Evolutionary conservation across 2,329 filamentous ascomycete genomes (phyloP).

Genomic region (Polychaeton citri): DNA sequence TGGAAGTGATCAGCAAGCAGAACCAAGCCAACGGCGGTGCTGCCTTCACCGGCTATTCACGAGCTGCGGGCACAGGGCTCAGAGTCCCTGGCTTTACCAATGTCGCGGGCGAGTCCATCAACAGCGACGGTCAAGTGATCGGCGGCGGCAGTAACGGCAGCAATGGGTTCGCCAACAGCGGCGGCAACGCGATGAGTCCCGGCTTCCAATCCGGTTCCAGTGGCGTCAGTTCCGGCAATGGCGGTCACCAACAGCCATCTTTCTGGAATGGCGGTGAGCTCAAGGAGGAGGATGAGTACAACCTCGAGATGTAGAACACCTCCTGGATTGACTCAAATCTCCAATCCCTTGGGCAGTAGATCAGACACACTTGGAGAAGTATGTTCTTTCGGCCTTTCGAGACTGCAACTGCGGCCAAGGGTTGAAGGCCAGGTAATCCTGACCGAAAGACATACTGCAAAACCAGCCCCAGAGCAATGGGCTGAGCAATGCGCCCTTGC

Average conservation of each 20-base stretch:
- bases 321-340: not conserved
- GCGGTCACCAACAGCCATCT: slow-evolving; percentile 38
- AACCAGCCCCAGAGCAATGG: too few species aligned
- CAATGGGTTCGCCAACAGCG: slow-evolving; percentile 13
- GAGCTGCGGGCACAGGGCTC: slow-evolving; percentile 69
- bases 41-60: slow-evolving; percentile 50
- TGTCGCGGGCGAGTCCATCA: slow-evolving; percentile 65
- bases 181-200: slow-evolving; percentile 32
- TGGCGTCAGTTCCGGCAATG: slow-evolving; percentile 37
- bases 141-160: not conserved
- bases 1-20: slow-evolving; percentile 75
- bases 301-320: slow-evolving; percentile 49
- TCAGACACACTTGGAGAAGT: too few species aligned
- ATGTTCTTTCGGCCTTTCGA: too few species aligned
- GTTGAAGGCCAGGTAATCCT: too few species aligned
- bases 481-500: too few species aligned
- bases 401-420: too few species aligned
- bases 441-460: too few species aligned
- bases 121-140: slow-evolving; percentile 40
- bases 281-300: slow-evolving; percentile 90
- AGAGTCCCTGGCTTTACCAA: slow-evolving; percentile 90
- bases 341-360: too few species aligned
- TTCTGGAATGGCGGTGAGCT: slow-evolving; percentile 43
- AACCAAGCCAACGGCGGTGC: slow-evolving; percentile 50
- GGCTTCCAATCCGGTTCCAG: slow-evolving; percentile 53